phyloP scores from a whole-genome alignment of 257 asterid genomes.

The Plantago major region DNA sequence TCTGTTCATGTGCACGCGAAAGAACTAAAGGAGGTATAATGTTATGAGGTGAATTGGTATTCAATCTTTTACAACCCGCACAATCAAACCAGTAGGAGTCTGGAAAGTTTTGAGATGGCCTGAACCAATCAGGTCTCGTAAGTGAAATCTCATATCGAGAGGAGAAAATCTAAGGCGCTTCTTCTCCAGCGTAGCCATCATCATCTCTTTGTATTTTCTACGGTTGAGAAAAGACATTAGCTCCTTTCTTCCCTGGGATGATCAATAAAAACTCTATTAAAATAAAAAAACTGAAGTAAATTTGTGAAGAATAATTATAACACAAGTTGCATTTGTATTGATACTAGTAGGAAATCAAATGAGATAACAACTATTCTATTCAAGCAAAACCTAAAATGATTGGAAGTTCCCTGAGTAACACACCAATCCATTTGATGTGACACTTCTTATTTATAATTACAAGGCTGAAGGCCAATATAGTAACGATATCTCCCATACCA shows the following conservation, averaged over 20 bases:
- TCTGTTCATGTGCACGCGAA: not conserved
- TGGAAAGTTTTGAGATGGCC: conserved; percentile 75
- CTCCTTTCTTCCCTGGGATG: conserved; percentile 82
- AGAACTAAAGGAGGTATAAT: not conserved
- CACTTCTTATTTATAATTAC: no score
- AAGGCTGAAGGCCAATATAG: no score
- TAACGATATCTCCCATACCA: no score
- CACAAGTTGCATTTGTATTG: no score
- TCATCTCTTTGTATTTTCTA: conserved; percentile 77
- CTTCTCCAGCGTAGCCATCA: conserved; percentile 71
- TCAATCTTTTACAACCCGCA: conserved; percentile 68
- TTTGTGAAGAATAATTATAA: not conserved
- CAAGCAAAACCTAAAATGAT: no score
- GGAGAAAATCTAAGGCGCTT: conserved; percentile 70
- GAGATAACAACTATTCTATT: no score
- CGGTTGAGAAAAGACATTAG: conserved; percentile 79
- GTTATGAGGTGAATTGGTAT: conserved; percentile 13
- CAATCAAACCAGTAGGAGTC: conserved; percentile 72
- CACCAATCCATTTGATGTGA: no score
- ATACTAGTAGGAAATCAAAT: no score
- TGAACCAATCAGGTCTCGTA: conserved; percentile 84
- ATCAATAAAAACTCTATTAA: conserved; percentile 9
- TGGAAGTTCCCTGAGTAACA: no score
- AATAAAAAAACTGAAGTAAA: not conserved
- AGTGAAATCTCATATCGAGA: conserved; percentile 90